Conservation (phyloP, 2,329 filamentous ascomycete species). For the Biscogniauxia mediterranea region DNA sequence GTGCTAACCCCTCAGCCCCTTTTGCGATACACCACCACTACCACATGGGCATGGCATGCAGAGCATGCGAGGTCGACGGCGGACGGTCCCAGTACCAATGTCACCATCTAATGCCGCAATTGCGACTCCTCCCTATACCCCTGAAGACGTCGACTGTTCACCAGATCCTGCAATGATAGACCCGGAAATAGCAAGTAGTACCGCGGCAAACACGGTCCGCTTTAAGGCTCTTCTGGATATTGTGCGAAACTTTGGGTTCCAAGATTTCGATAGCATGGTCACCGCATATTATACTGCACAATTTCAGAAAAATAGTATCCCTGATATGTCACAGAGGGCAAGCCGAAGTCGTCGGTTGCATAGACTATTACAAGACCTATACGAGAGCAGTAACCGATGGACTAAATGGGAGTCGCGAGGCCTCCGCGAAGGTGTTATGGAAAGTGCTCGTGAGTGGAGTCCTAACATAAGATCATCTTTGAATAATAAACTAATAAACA, state of each 20-base stretch:
- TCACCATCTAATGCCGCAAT: neutral
- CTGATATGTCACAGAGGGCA: slow-evolving; percentile 5
- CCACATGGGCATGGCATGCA: neutral
- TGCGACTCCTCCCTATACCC: neutral
- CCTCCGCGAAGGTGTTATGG: slow-evolving; percentile 1
- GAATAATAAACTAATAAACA: neutral
- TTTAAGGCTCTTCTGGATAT: slow-evolving; percentile 3
- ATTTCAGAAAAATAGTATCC: slow-evolving; percentile 4
- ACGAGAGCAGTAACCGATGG: slow-evolving; percentile 4
- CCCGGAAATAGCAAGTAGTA: neutral
- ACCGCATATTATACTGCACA: slow-evolving; percentile 5
- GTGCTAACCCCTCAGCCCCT: neutral
- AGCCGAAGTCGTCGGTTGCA: slow-evolving; percentile 6
- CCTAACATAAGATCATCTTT: neutral
- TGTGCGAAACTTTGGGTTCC: slow-evolving; percentile 2
- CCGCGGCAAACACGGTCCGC: neutral
- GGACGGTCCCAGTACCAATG: neutral
- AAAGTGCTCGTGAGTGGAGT: slow-evolving; percentile 2
- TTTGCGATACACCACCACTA: neutral
- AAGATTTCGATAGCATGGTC: slow-evolving; percentile 7
- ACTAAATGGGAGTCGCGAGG: slow-evolving; percentile 7
- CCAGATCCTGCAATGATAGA: neutral
- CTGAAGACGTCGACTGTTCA: neutral
- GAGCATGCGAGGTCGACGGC: neutral
- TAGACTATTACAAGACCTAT: slow-evolving; percentile 1